Base-by-base conservation (phyloP, 345 rosid genomes). In the Cardiospermum halicacabum region DNA sequence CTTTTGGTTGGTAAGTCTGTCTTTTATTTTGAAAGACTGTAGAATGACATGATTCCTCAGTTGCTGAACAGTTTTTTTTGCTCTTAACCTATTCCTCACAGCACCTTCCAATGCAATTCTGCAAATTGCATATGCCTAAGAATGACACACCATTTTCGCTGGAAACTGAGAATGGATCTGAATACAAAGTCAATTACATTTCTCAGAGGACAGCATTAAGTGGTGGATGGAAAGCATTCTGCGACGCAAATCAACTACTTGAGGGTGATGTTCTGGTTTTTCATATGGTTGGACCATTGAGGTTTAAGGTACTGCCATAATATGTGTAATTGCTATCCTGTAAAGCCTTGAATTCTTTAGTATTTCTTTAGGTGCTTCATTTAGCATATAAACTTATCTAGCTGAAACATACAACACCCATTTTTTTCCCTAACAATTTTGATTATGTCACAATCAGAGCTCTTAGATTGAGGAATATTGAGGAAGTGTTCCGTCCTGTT, bases 221-320 rank as follows among this genome's bases (percentile, higher is more conserved):
- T 54, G 82, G 82, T 64, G 85, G 82, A 67, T 81, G 85, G 85
- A 78, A 76, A 69, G 77, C 70, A 9, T 81, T 81, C 65, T 67
- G 72, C 27, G 61, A 57, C 54, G 45, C 69, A 58, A 62, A 81
- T 69, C 53, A 65, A n/a, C 60, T 81, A 34, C 39, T 19, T 3
- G 82, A 75, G 74, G 78, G 82, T 6, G 85, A 81, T 56, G 78
- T 78, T 66, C 78, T 80, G 16, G 61, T 80, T 28, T 80, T 80
- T 68, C 84, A 80, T 62, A 70, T 80, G 43, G 25, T 74, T 70
- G 64, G 59, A 66, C 75, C 81, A 56, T 55, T 62, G 26, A 76
- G 60, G 54, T 80, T 80, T 68, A 80, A 80, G 84, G 84, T 80
- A 69, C 58, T 42, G 0, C 37, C 28, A 61, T 15, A 25, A 3